Base-by-base conservation (phyloP, 169 alveolate genomes). In the Plasmodium blacklocki region DNA sequence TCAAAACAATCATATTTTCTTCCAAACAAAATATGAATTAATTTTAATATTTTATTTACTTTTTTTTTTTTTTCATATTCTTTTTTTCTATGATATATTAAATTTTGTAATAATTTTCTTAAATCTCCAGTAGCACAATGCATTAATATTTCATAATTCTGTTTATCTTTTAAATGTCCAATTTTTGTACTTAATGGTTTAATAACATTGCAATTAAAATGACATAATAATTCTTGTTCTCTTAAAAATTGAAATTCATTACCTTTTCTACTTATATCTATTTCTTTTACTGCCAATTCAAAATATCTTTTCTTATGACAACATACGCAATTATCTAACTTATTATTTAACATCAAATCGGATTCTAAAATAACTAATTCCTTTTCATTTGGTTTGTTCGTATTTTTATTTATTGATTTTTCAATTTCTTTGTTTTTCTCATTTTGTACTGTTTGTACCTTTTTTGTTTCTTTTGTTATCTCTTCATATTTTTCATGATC, bases 101-200 rank as follows among this genome's bases (percentile, higher is more conserved):
- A 80, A 56, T 80, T 80, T 54, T 80, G 90, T 54, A 80, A 73
- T 39, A 80, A 67, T 68, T 68, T 80, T 68, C 74, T 67, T 72
- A 94, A 72, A 78, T 94, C 96, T 2, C 96, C 96, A 87, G 88
- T 88, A 43, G 96, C 96, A 45, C 93, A 92, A 18, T 94, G 96
- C 93, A 94, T 74, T 56, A 94, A 93, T 62, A 94, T 78, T 74
- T 94, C 95, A 67, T 92, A 94, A 47, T 76, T 59, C 49, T 85
- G 86, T 43, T 49, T 80, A 56, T 80, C 85, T 72, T 68, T 68
- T 68, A 68, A 80, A 78, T 67, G 19, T 32, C 91, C 92, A 39
- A 54, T 43, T 50, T 94, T 54, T 47, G 94, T 92, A 45, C 95
- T 76, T 73, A 92, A 32, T 9, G 96, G 96, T 73, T 92, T 92